phyloP scores from a whole-genome alignment of 441 rosid species.

The Rhodomyrtus psidioides region DNA sequence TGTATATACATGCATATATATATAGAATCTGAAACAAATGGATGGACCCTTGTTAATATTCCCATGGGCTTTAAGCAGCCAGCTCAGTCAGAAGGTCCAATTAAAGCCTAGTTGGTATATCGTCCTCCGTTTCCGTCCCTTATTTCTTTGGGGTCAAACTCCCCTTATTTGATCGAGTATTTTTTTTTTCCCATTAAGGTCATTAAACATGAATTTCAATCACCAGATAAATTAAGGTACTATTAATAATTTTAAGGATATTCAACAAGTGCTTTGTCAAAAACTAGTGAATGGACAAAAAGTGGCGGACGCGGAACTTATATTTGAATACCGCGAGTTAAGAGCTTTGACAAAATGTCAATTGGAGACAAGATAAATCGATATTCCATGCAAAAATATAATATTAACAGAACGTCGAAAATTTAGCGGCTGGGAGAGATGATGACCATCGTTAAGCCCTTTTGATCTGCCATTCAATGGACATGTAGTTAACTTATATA shows the following conservation, averaged over 20 bases:
- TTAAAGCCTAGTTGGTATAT: background rate
- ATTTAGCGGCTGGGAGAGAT: background rate
- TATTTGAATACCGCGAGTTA: background rate
- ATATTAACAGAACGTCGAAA: background rate
- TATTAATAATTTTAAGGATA: background rate
- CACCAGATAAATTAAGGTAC: background rate
- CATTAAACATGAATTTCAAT: background rate
- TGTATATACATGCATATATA: too few relatives aligned
- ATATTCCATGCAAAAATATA: background rate
- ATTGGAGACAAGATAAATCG: background rate
- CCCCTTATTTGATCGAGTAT: too few relatives aligned
- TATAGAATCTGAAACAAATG: background rate
- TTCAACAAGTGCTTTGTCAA: background rate
- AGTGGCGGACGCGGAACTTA: accelerated
- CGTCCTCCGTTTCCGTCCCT: background rate
- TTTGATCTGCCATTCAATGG: background rate
- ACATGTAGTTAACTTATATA: background rate
- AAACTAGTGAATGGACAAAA: background rate
- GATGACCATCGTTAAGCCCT: background rate
- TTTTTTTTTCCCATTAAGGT: background rate
- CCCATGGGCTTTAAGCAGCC: background rate
- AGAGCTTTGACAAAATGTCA: background rate
- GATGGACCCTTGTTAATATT: background rate
- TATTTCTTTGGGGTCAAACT: too few relatives aligned
- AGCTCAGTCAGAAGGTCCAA: background rate